Percentiles rank a stretch among this genome's conserved stretches.
Evolutionary conservation across 164 flowering plant genomes (phyloP).

Genomic region (Aristolochia fimbriata): DNA sequence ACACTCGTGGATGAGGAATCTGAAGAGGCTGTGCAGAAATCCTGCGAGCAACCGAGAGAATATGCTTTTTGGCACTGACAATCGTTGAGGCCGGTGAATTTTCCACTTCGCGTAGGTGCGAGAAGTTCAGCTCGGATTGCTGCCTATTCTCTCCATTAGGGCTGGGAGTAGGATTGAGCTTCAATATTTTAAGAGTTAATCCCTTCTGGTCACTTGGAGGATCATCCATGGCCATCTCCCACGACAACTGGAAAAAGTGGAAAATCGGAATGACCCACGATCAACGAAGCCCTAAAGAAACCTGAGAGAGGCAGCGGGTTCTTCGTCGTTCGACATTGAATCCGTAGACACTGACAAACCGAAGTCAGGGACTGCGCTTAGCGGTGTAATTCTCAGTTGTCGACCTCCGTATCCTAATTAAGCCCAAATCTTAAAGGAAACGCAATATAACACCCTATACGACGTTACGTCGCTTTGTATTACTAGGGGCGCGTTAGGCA

Average conservation of each 20-base stretch:
- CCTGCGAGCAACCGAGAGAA: conserved; percentile 41
- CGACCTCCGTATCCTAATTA: too few species aligned
- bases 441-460: too few species aligned
- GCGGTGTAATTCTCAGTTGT: too few species aligned
- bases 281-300: too few species aligned
- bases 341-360: too few species aligned
- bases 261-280: not conserved
- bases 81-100: not conserved
- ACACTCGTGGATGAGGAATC: conserved; percentile 52
- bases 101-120: not conserved
- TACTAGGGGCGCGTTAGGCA: too few species aligned
- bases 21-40: conserved; percentile 61
- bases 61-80: not conserved
- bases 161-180: conserved; percentile 1
- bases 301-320: too few species aligned
- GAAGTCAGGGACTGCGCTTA: too few species aligned
- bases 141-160: not conserved
- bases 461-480: too few species aligned
- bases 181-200: not conserved
- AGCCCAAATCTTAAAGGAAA: too few species aligned
- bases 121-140: not conserved
- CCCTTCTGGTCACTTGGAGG: not conserved
- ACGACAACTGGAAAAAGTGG: not conserved
- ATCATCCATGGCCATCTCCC: not conserved
- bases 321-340: too few species aligned